Conservation (phyloP, 2,329 filamentous ascomycete species). For the Talaromyces pinophilus region DNA sequence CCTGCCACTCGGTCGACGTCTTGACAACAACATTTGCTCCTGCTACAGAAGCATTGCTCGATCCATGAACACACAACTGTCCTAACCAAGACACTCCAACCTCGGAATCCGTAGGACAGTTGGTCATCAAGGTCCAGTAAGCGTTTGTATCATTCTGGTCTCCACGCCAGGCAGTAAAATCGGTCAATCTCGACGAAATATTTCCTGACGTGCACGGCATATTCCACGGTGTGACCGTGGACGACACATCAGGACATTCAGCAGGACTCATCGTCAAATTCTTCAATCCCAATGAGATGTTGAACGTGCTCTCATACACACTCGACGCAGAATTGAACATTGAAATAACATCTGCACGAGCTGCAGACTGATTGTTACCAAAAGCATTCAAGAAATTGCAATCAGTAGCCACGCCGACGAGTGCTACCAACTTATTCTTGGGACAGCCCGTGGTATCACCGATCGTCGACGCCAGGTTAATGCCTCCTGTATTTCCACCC, state of each 20-base stretch:
- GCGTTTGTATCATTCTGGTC: slow-evolving; percentile 75
- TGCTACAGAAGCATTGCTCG: slow-evolving; percentile 60
- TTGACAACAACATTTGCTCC: slow-evolving; percentile 87
- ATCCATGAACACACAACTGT: slow-evolving; percentile 70
- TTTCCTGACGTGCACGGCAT: slow-evolving; percentile 60
- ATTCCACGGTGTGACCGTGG: slow-evolving; percentile 78
- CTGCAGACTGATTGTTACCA: slow-evolving; percentile 67
- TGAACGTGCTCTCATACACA: slow-evolving; percentile 88
- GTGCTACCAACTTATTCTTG: slow-evolving; percentile 82
- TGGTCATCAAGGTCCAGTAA: slow-evolving; percentile 88
- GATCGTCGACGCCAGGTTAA: slow-evolving; percentile 76
- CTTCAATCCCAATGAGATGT: slow-evolving; percentile 86
- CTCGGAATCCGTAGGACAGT: slow-evolving; percentile 76
- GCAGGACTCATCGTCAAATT: slow-evolving; percentile 75
- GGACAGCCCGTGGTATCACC: slow-evolving; percentile 84
- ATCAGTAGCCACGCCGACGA: slow-evolving; percentile 90
- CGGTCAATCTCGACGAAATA: slow-evolving; percentile 77
- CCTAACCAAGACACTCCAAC: slow-evolving; percentile 94
- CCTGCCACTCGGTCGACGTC: slow-evolving; percentile 86
- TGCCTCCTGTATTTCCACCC: slow-evolving; percentile 73
- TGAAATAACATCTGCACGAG: slow-evolving; percentile 73
- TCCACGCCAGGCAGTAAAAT: slow-evolving; percentile 88
- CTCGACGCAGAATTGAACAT: slow-evolving; percentile 84
- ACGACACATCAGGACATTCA: slow-evolving; percentile 69
- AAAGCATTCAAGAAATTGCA: slow-evolving; percentile 56